phyloP scores from a whole-genome alignment of 441 rosid genomes.

The Hura crepitans region DNA sequence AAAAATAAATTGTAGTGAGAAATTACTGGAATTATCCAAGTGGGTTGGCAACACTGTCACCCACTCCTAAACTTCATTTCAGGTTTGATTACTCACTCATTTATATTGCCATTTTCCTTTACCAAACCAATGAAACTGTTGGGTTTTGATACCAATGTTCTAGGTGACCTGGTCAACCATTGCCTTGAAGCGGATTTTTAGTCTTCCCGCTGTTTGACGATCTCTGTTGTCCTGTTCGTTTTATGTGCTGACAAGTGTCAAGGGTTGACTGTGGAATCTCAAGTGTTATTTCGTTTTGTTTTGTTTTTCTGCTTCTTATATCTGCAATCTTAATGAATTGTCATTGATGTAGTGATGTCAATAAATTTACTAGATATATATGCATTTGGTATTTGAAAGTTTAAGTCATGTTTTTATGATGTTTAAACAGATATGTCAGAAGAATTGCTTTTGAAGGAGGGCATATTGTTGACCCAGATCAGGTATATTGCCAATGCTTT shows the following conservation, averaged over 20 bases:
- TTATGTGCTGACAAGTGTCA: background rate
- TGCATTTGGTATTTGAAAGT: constrained; percentile 16
- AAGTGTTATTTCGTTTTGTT: background rate
- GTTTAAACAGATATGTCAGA: constrained; percentile 51
- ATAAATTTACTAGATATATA: background rate
- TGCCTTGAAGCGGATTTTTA: background rate
- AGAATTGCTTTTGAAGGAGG: constrained; percentile 89
- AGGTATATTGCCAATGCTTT: constrained; percentile 42
- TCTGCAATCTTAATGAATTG: background rate
- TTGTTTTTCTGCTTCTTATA: background rate
- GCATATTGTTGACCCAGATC: constrained; percentile 72
- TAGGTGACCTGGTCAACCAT: background rate
- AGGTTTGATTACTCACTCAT: background rate
- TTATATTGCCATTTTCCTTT: background rate
- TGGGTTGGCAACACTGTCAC: background rate
- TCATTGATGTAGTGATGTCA: constrained; percentile 3
- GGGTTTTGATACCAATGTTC: background rate
- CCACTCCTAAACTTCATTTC: background rate
- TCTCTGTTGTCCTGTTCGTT: too few relatives aligned
- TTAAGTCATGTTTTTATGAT: constrained; percentile 9
- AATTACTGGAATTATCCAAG: background rate
- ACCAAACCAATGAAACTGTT: background rate
- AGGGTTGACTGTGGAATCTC: background rate
- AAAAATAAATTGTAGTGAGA: background rate
- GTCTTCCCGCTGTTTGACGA: too few relatives aligned